Base-by-base conservation (phyloP, 2,329 filamentous ascomycete species). In the Neocucurbitaria cava region DNA sequence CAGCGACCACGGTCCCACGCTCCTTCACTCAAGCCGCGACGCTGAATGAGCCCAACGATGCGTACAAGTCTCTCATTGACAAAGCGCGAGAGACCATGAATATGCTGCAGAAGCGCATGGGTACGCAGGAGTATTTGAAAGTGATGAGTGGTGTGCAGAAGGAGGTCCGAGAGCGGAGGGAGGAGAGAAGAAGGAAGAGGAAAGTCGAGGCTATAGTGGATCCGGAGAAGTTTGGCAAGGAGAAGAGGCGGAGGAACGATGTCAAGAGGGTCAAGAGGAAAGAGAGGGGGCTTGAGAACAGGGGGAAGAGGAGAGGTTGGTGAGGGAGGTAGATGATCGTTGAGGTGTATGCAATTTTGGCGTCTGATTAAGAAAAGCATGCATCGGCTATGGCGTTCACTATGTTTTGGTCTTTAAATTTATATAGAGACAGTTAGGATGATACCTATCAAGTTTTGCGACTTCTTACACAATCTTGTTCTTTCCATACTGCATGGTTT, bases 121-220 rank as follows among this genome's bases (percentile, higher is more conserved):
- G 94, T 36, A 91, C 89, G 1, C 85, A 87, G 1, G 86, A 86
- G 58, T 99, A 93, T 77, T 87, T 93, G n/a, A 82, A 83, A 49
- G 83, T 88, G 41, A 81, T 98, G 69, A 76, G 90, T 35, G 83
- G 84, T 36, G 91, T 96, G 6, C 86, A 91, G 56, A 87, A 89
- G 47, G 84, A 83, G 15, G 87, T 95, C n/a, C 85, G 85, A 69
- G 83, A 84, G 61, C 86, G 89, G 68, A 83, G 95, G 62, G 86
- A 91, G 71, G 85, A 87, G 68, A 82, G 96, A 61, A 86, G 89
- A 49, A 86, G 83, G 60, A 99, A 99, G 85, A 85, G 95, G 68
- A 91, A 91, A 77, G 91, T 98, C 61, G 93, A 96, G 72, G 91
- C 91, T 10, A 87, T 99, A 21, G 85, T 85, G 45, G 86, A 89